Evolutionary conservation across 2,329 filamentous ascomycete species (phyloP), one percentile per base, ranked within the genome.

Genomic region (Esteya vermicola): DNA sequence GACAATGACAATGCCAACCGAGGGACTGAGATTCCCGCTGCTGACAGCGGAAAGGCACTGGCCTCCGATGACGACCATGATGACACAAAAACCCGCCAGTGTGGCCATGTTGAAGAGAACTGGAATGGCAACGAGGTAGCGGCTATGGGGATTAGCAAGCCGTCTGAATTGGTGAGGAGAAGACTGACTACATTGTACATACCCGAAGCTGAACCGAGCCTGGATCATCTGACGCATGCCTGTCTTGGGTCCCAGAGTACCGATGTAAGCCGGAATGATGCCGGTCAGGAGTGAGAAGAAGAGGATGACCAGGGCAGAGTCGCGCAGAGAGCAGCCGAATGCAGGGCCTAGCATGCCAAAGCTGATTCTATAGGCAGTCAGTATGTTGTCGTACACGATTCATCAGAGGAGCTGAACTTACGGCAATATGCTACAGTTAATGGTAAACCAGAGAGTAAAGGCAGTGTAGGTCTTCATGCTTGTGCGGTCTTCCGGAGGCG

Each of bases 161-260:
- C n/a, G n/a, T n/a, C n/a, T n/a, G n/a, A n/a, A n/a, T n/a, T n/a
- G n/a, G n/a, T n/a, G n/a, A 5, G 28, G 19, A 8, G 23, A 16
- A 21, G 18, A 36, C 35, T 14, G 25, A 16, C n/a, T 14, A 5
- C 6, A 14, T 10, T 6, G 4, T 4, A 31, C 28, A 6, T 31
- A 31, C 28, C 72, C 74, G 51, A 77, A 81, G 30, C 68, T 70
- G 53, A 70, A 80, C 16, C 76, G 63, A 4, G 76, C 74, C 48
- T 76, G 73, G 6, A 80, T 67, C 65, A 80, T 75, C 54, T 79
- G 75, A 14, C 75, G 64, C 65, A 80, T 69, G 31, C 75, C 76
- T 7, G 73, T 78, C 54, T 68, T 70, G 3, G 75, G 71, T 0
- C 74, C 73, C 38, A 76, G 55, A 0, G 68, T 75, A 32, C 67